These are phyloP conservation scores for Xylaria sp. DNA, from an alignment of 2,329 filamentous ascomycete species.

Conservation along the genomic window DNA sequence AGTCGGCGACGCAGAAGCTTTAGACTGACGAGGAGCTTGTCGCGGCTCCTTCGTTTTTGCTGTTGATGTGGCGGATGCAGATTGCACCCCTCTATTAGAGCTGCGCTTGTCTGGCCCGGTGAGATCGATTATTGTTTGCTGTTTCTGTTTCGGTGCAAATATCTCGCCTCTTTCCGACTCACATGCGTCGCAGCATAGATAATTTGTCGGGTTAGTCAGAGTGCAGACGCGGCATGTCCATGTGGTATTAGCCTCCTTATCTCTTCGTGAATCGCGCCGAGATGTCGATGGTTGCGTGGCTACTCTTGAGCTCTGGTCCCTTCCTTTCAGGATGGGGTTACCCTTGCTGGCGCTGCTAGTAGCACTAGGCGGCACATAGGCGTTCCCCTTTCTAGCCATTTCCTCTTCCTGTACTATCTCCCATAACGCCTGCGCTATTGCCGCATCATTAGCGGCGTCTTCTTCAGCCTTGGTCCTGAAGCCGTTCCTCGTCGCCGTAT, in stretches of 20 bases:
- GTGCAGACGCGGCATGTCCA: constrained; percentile 69
- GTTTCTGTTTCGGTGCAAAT: constrained; percentile 39
- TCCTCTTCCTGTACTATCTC: constrained; percentile 88
- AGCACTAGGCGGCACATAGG: constrained; percentile 61
- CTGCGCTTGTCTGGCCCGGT: constrained; percentile 34
- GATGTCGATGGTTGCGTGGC: constrained; percentile 40
- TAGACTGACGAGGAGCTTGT: background rate
- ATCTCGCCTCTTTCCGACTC: constrained; percentile 54
- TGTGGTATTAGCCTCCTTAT: constrained; percentile 33
- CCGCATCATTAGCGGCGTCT: constrained; percentile 86
- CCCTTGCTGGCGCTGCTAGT: constrained; percentile 23
- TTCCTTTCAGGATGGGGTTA: constrained; percentile 33
- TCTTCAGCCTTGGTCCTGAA: constrained; percentile 87
- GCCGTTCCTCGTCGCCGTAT: constrained; percentile 73
- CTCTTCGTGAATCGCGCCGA: constrained; percentile 21
- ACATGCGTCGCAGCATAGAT: constrained; percentile 67
- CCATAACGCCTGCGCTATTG: constrained; percentile 85
- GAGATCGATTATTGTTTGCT: constrained; percentile 43
- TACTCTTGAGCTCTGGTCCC: constrained; percentile 60
- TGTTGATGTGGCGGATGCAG: constrained; percentile 22
- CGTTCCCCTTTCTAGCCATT: constrained; percentile 62
- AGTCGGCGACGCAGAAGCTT: constrained; percentile 42
- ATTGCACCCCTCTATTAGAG: constrained; percentile 26
- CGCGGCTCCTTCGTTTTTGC: constrained; percentile 31
- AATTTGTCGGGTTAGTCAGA: constrained; percentile 62